phyloP scores from a whole-genome alignment of 139 green algal genomes.

The Chlorella sp. region DNA sequence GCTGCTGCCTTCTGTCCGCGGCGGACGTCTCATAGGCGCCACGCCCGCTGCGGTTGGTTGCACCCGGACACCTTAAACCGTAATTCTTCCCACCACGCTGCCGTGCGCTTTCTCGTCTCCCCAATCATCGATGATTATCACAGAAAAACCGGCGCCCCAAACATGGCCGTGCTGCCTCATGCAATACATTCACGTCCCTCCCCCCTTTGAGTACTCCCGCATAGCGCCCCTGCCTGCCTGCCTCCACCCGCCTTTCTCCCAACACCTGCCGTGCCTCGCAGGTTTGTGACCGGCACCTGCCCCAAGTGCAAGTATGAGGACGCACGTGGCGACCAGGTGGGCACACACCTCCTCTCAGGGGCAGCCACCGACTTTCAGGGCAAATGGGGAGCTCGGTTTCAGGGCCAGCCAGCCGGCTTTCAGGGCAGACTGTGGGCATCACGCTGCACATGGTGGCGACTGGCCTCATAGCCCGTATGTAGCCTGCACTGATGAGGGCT shows the following conservation, averaged over 20 bases:
- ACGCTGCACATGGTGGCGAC: too few species aligned
- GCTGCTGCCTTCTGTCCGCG: background rate
- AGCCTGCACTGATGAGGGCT: too few species aligned
- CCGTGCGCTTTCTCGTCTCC: background rate
- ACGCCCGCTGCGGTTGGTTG: too few species aligned
- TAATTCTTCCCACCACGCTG: background rate
- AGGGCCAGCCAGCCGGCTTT: too few species aligned
- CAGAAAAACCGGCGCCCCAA: background rate
- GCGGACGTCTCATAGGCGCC: too few species aligned
- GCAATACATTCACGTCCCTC: background rate
- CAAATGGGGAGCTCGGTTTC: too few species aligned
- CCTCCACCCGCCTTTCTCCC: background rate
- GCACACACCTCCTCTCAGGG: too few species aligned
- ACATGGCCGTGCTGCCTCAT: background rate
- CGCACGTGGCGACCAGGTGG: constrained; percentile 76
- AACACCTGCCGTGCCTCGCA: background rate
- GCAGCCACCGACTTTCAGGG: background rate
- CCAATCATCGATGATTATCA: too few species aligned
- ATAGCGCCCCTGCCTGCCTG: background rate
- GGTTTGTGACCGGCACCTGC: constrained; percentile 94
- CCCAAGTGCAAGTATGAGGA: constrained; percentile 88
- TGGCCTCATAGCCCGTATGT: too few species aligned
- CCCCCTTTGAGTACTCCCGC: background rate
- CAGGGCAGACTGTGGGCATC: too few species aligned
- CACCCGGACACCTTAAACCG: too few species aligned